Evolutionary conservation across 1,139 yeast species (phyloP).

Genomic region (Zygosaccharomyces sapae): DNA sequence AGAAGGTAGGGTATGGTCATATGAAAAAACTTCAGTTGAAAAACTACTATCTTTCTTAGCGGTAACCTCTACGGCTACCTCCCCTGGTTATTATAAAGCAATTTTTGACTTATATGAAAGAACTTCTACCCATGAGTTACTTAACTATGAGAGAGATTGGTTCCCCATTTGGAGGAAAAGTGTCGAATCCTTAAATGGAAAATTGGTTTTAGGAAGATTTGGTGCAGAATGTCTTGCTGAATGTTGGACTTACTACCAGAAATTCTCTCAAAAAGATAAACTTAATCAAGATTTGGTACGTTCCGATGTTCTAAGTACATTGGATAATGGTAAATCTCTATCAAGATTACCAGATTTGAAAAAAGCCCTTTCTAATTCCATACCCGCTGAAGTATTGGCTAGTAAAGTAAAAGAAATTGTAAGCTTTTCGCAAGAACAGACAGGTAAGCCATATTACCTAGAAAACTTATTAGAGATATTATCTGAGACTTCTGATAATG

Average conservation of each 20-base stretch:
- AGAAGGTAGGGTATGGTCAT: slow-evolving; percentile 48
- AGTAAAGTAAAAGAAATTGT: slow-evolving; percentile 13
- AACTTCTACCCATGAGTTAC: slow-evolving; percentile 12
- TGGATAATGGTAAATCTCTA: slow-evolving; percentile 17
- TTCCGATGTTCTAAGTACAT: slow-evolving; percentile 15
- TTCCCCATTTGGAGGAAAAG: slow-evolving; percentile 27
- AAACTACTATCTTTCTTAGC: slow-evolving; percentile 46
- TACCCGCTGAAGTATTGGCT: slow-evolving; percentile 13
- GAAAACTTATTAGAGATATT: slow-evolving; percentile 17
- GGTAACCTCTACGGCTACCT: slow-evolving; percentile 52
- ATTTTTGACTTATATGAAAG: slow-evolving; percentile 24
- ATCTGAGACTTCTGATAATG: slow-evolving; percentile 13
- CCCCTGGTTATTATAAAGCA: slow-evolving; percentile 45
- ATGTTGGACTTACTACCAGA: slow-evolving; percentile 27
- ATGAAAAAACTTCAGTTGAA: slow-evolving; percentile 44
- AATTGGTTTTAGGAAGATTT: slow-evolving; percentile 25
- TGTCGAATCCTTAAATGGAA: slow-evolving; percentile 20
- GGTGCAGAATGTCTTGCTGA: slow-evolving; percentile 24
- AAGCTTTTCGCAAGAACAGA: slow-evolving; percentile 2
- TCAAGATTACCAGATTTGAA: slow-evolving; percentile 13
- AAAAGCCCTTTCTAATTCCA: slow-evolving; percentile 9
- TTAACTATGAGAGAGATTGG: slow-evolving; percentile 25
- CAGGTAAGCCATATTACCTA: slow-evolving; percentile 6
- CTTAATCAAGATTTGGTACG: slow-evolving; percentile 9
- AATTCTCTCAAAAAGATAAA: slow-evolving; percentile 8